phyloP scores from a whole-genome alignment of 1,139 yeast genomes.

The Chernovozyma sophiae-reginae region DNA sequence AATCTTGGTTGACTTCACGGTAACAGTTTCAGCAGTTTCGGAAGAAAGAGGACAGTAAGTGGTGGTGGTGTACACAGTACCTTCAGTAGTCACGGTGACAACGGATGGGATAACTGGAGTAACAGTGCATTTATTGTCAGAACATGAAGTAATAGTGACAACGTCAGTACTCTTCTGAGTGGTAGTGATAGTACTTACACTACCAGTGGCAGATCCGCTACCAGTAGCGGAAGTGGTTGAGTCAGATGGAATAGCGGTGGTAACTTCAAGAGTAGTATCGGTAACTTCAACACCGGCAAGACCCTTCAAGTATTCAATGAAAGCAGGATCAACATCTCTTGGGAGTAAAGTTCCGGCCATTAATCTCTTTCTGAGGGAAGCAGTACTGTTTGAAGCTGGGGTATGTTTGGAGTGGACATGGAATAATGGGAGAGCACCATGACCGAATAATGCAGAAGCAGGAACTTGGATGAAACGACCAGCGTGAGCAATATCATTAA shows the following conservation, averaged over 20 bases:
- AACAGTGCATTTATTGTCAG: constrained; percentile 11
- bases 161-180: constrained; percentile 7
- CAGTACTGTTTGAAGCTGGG: constrained; percentile 39
- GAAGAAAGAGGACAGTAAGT: constrained; percentile 9
- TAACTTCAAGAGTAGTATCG: constrained; percentile 2
- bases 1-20: constrained; percentile 4
- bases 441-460: constrained; percentile 26
- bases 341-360: constrained; percentile 10
- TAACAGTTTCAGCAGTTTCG: constrained; percentile 9
- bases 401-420: constrained; percentile 25
- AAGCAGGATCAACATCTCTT: constrained; percentile 21
- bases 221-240: constrained; percentile 11
- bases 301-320: constrained; percentile 15
- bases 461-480: constrained; percentile 34
- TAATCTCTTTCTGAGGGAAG: constrained; percentile 41
- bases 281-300: constrained; percentile 12
- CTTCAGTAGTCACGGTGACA: constrained; percentile 12
- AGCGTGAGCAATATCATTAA: constrained; percentile 33
- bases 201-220: constrained; percentile 11
- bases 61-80: constrained; percentile 12
- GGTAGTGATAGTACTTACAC: constrained; percentile 12
- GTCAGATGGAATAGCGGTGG: constrained; percentile 7
- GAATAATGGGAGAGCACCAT: constrained; percentile 23
- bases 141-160: constrained; percentile 10
- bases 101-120: constrained; percentile 7